Base-by-base conservation (phyloP, 345 rosid species). In the Gossypium sturtianum region DNA sequence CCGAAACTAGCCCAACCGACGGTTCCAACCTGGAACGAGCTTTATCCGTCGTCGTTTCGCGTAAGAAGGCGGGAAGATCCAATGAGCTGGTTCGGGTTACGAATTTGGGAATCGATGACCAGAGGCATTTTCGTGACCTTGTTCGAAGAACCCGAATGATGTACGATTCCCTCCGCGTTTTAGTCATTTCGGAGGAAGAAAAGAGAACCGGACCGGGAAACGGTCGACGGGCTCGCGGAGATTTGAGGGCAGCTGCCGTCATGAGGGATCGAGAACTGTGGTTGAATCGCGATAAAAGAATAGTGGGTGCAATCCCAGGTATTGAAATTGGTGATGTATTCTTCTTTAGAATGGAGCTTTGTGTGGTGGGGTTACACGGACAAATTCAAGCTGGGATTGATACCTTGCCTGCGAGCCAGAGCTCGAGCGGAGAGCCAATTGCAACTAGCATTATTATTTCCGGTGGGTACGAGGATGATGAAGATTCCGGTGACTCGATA, bases 351-450 rank as follows among this genome's bases (percentile, higher is more conserved):
- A 89, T 94, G 88, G 98, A 94, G 70, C 57, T 94, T 48, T 87
- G 92, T 27, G 90, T 90, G 57, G 79, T 94, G n/a, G 98, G 97
- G 7, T 75, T 92, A 2, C 98, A 94, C 57, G 97, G 97, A 2
- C 97, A 90, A 52, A 27, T 83, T 4, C 98, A 94, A 74, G 97
- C 97, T 0, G 98, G 98, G 49, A 94, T 94, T 66, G 98, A 94
- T 71, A 92, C 84, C 68, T 75, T 90, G 58, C 76, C 92, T 1
- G 87, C 80, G 3, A 82, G 88, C 66, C 85, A 82, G 68, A 92
- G 97, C 78, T 84, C 95, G 5, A 92, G 84, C 57, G 88, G 97
- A 1, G 91, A 94, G 81, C 93, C 97, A 0, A 89, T 94, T 25
- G 98, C 97, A 0, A 94, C 98, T 1, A 92, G 97, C 75, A 84